Evolutionary conservation across 768 basidiomycete species (phyloP), one percentile per base, ranked within the genome.

Genomic region (Grammothele lineata): DNA sequence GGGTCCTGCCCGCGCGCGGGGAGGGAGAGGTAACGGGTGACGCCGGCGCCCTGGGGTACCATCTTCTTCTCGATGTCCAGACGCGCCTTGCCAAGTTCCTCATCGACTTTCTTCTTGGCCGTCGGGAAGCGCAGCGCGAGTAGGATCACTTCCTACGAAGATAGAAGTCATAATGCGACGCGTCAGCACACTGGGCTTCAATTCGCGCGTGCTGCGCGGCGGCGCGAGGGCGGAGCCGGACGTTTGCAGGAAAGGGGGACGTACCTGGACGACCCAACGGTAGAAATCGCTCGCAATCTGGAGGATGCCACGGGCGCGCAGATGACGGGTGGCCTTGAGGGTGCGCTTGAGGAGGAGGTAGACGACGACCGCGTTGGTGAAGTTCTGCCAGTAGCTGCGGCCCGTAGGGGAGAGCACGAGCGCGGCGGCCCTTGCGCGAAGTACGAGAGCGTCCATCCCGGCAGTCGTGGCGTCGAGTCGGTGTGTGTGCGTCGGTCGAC

Each of bases 11-110:
- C 88, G 22, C 78, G 65, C 1, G 68, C 66, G 0, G 91, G 90
- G 0, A 93, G 69, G 2, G 75, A 56, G 1, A 88, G 72, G 60
- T 92, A 79, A 4, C 87, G 76, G 1, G 76, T 70, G 5, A 91
- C 78, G 17, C 73, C 70, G 3, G 74, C 70, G 1, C 79, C 84
- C 41, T 80, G 74, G 0, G 85, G 85, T 1, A 91, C 67, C 33
- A 93, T 74, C 51, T 77, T 79, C 54, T 69, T 69, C 59, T 87
- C 82, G 37, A 93, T 81, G 32, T 82, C 77, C 10, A 71, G 63
- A 50, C 74, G 80, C 3, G 85, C 85, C 52, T 80, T 72, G 39
- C 65, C 74, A 71, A 93, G 75, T 59, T 90, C 80, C 1, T 65
- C 60, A 12, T 77, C 72, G 21, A 92, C 77, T 48, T 81, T 83